Base-by-base conservation (phyloP, 176 grass and related monocot genomes). In the Stipa capillata region DNA sequence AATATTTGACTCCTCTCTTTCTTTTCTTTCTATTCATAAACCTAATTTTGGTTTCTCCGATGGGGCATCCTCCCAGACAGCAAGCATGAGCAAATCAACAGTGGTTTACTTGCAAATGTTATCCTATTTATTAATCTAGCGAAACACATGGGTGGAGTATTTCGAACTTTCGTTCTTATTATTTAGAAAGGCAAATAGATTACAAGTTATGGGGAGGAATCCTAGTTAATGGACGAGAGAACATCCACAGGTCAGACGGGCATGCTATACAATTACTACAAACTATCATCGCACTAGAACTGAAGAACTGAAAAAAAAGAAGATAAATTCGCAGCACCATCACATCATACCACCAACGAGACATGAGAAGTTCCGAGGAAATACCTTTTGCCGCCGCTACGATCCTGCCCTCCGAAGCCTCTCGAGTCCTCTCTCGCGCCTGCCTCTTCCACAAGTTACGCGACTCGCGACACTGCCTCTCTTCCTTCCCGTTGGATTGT, bases 381-480 rank as follows among this genome's bases (percentile, higher is more conserved):
- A 31, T 84, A 88, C 86, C 81, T 88, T 75, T 13, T 42, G 20
- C 51, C 25, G 49, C 32, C 60, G 8, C 49, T 8, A 29, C 66
- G 74, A 67, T 59, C 18, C 74, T 8, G 29, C 8, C 51, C 32
- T 14, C 50, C 21, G 31, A 58, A 81, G 32, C 60, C 66, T 69
- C 66, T 10, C 66, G 64, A 67, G 64, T 54, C 75, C 0, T 50
- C 67, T 9, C 39, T 61, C 11, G 63, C 74, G 49, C 40, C 36
- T 41, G 36, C 50, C 28, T 65, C 11, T 40, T 24, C 63, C 5
- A 36, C 72, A 39, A 6, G 25, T 43, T 28, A 10, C 13, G n/a
- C n/a, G 1, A 69, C 40, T 42, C 45, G 65, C 40, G 53, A 45
- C n/a, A 29, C 35, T 32, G 27, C 7, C 10, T 35, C 9, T 12